Percentiles rank a stretch among this genome's conserved stretches.
phyloP scores from a whole-genome alignment of 1,284 basidiomycete species.

The Sporisorium scitamineum region DNA sequence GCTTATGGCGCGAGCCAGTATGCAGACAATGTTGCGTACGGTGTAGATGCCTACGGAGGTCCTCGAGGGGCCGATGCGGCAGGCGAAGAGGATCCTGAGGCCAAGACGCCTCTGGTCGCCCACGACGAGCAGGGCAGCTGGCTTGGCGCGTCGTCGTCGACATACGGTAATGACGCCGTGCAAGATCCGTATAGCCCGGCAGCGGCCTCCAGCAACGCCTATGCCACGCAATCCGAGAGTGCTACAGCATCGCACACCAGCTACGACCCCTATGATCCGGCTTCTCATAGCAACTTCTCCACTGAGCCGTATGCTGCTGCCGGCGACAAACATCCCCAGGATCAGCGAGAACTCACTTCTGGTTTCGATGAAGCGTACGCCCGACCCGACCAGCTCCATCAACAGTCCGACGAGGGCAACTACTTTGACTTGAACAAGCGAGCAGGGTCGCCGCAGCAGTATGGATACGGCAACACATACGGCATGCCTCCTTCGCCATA shows the following conservation, averaged over 20 bases:
- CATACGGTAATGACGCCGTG: conserved; percentile 10
- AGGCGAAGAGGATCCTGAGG: conserved; percentile 25
- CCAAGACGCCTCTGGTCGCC: conserved; percentile 29
- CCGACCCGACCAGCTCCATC: neutral
- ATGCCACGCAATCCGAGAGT: neutral
- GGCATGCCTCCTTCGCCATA: conserved; percentile 32
- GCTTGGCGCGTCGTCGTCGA: conserved; percentile 14
- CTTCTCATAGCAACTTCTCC: conserved; percentile 6
- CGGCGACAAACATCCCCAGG: neutral
- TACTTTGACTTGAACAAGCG: conserved; percentile 26
- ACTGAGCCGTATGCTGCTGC: conserved; percentile 21
- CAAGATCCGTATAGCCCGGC: conserved; percentile 19
- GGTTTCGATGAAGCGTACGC: conserved; percentile 9
- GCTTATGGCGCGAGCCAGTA: neutral
- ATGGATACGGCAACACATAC: conserved; percentile 14
- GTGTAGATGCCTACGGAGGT: neutral
- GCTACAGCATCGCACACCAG: conserved; percentile 9
- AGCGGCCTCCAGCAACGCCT: conserved; percentile 7
- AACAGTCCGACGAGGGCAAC: conserved; percentile 7
- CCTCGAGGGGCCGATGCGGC: neutral
- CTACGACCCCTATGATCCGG: conserved; percentile 20
- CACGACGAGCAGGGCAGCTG: conserved; percentile 25
- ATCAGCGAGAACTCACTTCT: neutral
- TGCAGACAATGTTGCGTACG: conserved; percentile 8
- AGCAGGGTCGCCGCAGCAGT: conserved; percentile 28